phyloP scores from a whole-genome alignment of 2,329 filamentous ascomycete genomes.

The Claviceps sorghi region DNA sequence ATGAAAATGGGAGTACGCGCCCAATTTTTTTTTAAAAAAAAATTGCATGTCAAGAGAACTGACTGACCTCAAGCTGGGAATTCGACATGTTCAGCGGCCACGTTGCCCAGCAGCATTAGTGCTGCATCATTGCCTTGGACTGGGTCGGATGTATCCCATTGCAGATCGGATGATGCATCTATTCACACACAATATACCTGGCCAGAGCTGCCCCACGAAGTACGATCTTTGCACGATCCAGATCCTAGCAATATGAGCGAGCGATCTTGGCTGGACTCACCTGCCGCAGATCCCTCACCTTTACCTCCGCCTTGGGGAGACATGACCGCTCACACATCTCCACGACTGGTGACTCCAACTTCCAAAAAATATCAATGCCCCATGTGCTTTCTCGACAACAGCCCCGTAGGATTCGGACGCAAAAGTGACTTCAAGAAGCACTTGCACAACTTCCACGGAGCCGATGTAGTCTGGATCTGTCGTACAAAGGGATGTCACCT shows the following conservation, averaged over 20 bases:
- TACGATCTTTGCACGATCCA: constrained; percentile 20
- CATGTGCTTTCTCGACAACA: constrained; percentile 31
- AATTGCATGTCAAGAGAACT: background rate
- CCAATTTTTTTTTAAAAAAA: background rate
- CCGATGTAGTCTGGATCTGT: constrained; percentile 29
- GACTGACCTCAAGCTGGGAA: constrained; percentile 18
- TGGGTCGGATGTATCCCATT: constrained; percentile 25
- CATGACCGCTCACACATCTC: constrained; percentile 22
- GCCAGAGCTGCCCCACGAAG: constrained; percentile 20
- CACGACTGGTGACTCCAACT: constrained; percentile 22
- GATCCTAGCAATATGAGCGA: constrained; percentile 21
- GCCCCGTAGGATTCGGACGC: constrained; percentile 29
- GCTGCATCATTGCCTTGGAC: constrained; percentile 28
- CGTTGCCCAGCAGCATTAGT: constrained; percentile 25
- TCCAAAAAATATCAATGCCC: constrained; percentile 30
- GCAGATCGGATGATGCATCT: constrained; percentile 24
- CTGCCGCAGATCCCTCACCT: constrained; percentile 22
- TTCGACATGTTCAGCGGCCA: constrained; percentile 25
- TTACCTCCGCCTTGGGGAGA: constrained; percentile 16
- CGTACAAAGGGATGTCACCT: constrained; percentile 26
- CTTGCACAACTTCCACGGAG: constrained; percentile 31
- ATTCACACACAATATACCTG: constrained; percentile 25
- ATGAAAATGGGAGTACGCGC: background rate
- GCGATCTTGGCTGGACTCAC: constrained; percentile 26
- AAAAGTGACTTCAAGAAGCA: constrained; percentile 36